Evolutionary conservation across 805 yeast species (phyloP).

Genomic region (Sugiyamaella boreocaroliniensis): DNA sequence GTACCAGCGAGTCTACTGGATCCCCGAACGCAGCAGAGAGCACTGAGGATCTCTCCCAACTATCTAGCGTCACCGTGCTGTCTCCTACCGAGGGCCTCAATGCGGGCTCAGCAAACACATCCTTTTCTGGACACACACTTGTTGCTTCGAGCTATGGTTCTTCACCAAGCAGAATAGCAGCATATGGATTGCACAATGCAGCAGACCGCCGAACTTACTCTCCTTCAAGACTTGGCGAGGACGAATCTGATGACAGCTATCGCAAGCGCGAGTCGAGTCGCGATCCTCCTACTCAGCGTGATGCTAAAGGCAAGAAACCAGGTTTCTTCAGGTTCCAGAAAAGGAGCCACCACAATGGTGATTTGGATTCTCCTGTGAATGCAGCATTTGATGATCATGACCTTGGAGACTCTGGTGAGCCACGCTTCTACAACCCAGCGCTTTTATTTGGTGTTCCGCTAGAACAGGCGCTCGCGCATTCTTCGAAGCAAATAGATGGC

Average conservation of each 20-base stretch:
- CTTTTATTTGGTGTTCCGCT: constrained; percentile 61
- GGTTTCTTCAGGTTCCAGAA: not conserved
- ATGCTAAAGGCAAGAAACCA: not conserved
- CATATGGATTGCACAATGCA: not conserved
- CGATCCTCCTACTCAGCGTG: not conserved
- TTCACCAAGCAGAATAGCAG: not conserved
- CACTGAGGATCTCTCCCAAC: constrained; percentile 1
- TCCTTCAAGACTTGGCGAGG: not conserved
- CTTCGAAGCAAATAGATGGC: constrained; percentile 39
- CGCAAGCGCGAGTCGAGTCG: not conserved
- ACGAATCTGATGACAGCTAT: not conserved
- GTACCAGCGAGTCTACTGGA: not conserved
- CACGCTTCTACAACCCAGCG: not conserved
- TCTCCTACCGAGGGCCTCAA: constrained; percentile 1
- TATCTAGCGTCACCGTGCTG: constrained; percentile 11
- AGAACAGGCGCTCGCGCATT: constrained; percentile 43
- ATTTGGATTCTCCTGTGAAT: not conserved
- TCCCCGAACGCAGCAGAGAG: not conserved
- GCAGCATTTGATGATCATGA: not conserved
- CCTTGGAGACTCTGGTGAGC: not conserved
- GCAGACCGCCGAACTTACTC: not conserved
- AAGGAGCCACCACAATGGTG: not conserved
- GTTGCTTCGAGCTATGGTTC: not conserved
- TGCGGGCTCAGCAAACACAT: not conserved
- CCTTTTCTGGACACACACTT: not conserved